phyloP scores from a whole-genome alignment of 345 rosid species.

The Moricandia arvensis region DNA sequence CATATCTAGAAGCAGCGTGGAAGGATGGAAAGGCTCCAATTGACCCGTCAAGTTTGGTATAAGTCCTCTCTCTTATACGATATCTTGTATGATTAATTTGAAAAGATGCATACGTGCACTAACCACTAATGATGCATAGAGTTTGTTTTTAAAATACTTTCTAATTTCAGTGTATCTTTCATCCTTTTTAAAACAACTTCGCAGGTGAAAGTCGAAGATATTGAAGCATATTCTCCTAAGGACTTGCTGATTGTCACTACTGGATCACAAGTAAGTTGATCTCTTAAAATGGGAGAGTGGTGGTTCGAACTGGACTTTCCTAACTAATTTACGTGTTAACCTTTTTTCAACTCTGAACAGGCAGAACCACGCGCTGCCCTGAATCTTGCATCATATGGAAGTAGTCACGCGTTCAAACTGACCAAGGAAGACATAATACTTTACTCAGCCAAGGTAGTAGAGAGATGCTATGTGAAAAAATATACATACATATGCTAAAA shows the following conservation, averaged over 20 bases:
- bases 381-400: slow-evolving; percentile 96
- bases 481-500: neutral
- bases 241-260: slow-evolving; percentile 94
- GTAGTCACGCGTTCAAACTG: slow-evolving; percentile 83
- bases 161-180: slow-evolving; percentile 11
- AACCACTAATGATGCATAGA: slow-evolving; percentile 12
- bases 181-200: slow-evolving; percentile 2
- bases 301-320: neutral
- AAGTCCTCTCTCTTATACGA: neutral
- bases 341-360: slow-evolving; percentile 55
- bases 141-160: neutral
- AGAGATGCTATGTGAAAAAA: neutral
- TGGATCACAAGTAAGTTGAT: slow-evolving; percentile 87
- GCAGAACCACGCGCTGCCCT: slow-evolving; percentile 99
- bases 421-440: slow-evolving; percentile 80
- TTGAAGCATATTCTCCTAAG: slow-evolving; percentile 92
- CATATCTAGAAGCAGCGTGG: slow-evolving; percentile 98
- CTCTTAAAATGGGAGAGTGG: neutral
- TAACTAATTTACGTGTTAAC: slow-evolving; percentile 24
- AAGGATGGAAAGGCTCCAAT: slow-evolving; percentile 96
- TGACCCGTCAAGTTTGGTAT: slow-evolving; percentile 95
- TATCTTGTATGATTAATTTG: neutral
- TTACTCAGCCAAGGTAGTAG: slow-evolving; percentile 86
- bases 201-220: slow-evolving; percentile 92
- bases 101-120: neutral